Conservation (phyloP, 768 basidiomycete species). For the Mycena capillaripes region DNA sequence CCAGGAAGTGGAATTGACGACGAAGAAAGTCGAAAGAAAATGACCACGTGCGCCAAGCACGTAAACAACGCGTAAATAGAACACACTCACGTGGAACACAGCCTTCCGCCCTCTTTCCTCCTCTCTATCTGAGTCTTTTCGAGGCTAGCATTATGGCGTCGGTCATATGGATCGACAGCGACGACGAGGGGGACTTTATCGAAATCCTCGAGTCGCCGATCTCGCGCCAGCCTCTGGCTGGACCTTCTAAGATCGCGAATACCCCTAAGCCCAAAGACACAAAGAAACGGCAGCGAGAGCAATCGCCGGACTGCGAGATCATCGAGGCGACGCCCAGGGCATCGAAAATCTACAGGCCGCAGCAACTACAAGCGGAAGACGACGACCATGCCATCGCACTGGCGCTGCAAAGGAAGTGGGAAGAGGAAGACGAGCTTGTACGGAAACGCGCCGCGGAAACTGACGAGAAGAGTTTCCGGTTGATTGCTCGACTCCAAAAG, state of each 20-base stretch:
- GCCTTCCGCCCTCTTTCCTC: no score
- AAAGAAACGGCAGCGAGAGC: conserved; percentile 6
- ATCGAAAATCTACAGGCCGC: not conserved
- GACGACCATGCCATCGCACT: conserved; percentile 22
- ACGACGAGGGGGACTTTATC: conserved; percentile 24
- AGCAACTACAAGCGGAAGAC: not conserved
- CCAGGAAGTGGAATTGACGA: no score
- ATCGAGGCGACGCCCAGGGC: not conserved
- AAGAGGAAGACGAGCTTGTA: conserved; percentile 21
- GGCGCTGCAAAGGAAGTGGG: conserved; percentile 27
- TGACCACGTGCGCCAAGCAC: no score
- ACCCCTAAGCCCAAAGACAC: not conserved
- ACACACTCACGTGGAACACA: no score
- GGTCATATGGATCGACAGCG: conserved; percentile 32
- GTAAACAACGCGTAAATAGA: no score
- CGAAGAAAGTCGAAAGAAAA: no score
- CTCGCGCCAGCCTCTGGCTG: conserved; percentile 22
- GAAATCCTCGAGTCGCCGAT: conserved; percentile 23
- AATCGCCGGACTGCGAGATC: not conserved
- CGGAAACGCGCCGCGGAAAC: conserved; percentile 1
- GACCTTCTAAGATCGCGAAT: conserved; percentile 15
- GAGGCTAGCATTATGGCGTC: not conserved
- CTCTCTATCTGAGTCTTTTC: no score
- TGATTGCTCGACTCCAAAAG: conserved; percentile 20
- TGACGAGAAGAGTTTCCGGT: conserved; percentile 2